A percentile compares a stretch with the other conserved stretches of the same genome.
phyloP scores from a whole-genome alignment of 495 filamentous ascomycete genomes.

The Chaetomium cochliodes region DNA sequence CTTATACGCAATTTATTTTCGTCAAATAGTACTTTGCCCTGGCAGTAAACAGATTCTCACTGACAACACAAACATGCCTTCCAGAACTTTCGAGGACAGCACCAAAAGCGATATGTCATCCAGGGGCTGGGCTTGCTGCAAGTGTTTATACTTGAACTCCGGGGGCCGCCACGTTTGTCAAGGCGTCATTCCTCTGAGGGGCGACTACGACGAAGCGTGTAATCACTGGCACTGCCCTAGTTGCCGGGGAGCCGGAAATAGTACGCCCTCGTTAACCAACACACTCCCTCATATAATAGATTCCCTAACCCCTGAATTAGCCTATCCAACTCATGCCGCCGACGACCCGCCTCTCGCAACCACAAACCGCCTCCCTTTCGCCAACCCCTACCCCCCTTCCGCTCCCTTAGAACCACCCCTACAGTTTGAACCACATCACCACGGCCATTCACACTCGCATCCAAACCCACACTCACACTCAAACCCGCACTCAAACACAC shows the following conservation, averaged over 20 bases:
- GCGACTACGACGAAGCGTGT: neutral
- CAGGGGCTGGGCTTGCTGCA: constrained; percentile 12
- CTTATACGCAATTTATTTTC: neutral
- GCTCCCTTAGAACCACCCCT: no score
- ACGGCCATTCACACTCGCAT: no score
- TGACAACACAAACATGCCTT: neutral
- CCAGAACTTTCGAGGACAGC: neutral
- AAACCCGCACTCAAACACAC: no score
- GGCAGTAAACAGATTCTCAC: neutral
- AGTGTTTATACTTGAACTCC: constrained; percentile 5
- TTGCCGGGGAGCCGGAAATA: neutral
- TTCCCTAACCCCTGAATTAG: no score
- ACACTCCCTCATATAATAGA: no score
- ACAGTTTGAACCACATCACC: no score
- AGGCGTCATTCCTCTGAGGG: neutral
- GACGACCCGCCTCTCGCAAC: no score
- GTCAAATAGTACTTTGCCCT: neutral
- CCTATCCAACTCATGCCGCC: no score
- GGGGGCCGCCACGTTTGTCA: neutral
- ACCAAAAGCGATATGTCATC: neutral
- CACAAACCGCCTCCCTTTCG: no score
- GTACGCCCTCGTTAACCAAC: neutral
- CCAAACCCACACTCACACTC: neutral
- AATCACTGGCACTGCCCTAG: constrained; percentile 12
- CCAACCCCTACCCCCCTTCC: no score